Conservation (phyloP, 352 stramenopile genomes). For the Halophytophthora polymorphica region DNA sequence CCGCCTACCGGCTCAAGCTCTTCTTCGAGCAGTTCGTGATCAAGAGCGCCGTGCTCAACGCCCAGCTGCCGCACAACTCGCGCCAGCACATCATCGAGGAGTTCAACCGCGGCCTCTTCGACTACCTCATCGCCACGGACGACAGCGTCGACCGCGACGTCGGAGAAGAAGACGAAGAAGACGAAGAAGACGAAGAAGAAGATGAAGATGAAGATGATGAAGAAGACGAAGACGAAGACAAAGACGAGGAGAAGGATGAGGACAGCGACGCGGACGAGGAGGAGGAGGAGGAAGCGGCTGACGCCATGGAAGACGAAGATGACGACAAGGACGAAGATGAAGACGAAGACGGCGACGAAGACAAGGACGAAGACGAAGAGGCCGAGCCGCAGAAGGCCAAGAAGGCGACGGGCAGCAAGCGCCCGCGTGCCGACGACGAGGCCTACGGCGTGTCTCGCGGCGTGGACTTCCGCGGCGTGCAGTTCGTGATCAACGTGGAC, state of each 20-base stretch:
- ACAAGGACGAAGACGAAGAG: constrained; percentile 24
- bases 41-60: constrained; percentile 97
- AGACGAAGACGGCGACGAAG: constrained; percentile 27
- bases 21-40: constrained; percentile 99
- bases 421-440: constrained; percentile 61
- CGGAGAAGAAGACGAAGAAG: constrained; percentile 54
- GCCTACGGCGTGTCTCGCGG: constrained; percentile 96
- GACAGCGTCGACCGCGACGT: constrained; percentile 91
- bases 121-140: constrained; percentile 99
- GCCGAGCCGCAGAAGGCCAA: constrained; percentile 40
- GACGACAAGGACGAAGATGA: constrained; percentile 29
- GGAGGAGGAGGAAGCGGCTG: constrained; percentile 86
- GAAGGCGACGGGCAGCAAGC: constrained; percentile 42
- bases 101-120: constrained; percentile 96
- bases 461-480: constrained; percentile 98
- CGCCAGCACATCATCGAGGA: constrained; percentile 96
- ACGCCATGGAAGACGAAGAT: constrained; percentile 45
- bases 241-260: constrained; percentile 35
- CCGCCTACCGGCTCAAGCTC: constrained; percentile 96
- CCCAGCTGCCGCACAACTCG: constrained; percentile 96
- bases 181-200: constrained; percentile 68
- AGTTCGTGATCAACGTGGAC: constrained; percentile 99
- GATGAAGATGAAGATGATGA: constrained; percentile 57
- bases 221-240: constrained; percentile 43
- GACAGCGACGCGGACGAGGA: constrained; percentile 44